phyloP scores from a whole-genome alignment of 1,284 basidiomycete genomes.

The Heterobasidion parviporum region DNA sequence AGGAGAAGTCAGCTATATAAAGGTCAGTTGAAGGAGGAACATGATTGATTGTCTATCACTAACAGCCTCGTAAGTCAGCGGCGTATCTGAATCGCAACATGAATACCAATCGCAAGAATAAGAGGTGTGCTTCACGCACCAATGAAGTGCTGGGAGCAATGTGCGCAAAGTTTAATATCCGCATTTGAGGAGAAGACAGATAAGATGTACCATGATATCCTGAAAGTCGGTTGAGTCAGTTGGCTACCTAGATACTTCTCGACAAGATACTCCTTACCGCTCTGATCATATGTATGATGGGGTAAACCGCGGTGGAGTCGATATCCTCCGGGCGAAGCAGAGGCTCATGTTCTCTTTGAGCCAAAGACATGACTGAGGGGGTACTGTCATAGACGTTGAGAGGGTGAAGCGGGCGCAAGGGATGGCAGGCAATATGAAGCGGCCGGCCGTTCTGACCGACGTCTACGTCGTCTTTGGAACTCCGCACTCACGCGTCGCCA shows the following conservation, averaged over 20 bases:
- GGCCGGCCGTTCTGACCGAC: too few species aligned
- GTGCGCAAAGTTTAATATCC: not conserved
- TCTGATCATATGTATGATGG: slow-evolving; percentile 65
- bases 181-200: not conserved
- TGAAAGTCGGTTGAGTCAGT: slow-evolving; percentile 17
- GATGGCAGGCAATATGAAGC: not conserved
- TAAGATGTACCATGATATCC: slow-evolving; percentile 48
- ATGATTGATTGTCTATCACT: slow-evolving; percentile 12
- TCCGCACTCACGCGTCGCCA: slow-evolving; percentile 10
- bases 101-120: not conserved
- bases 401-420: not conserved
- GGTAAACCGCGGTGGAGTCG: slow-evolving; percentile 55
- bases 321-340: slow-evolving; percentile 35
- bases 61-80: slow-evolving; percentile 67
- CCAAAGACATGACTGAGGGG: not conserved
- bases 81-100: slow-evolving; percentile 46
- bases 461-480: slow-evolving; percentile 8
- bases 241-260: not conserved
- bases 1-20: slow-evolving; percentile 59
- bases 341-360: slow-evolving; percentile 21
- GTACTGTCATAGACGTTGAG: not conserved
- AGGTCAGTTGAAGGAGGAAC: not conserved
- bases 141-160: slow-evolving; percentile 51
- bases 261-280: slow-evolving; percentile 28
- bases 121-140: slow-evolving; percentile 29